phyloP scores from a whole-genome alignment of 164 flowering plant genomes.

The Magnolia officinalis region DNA sequence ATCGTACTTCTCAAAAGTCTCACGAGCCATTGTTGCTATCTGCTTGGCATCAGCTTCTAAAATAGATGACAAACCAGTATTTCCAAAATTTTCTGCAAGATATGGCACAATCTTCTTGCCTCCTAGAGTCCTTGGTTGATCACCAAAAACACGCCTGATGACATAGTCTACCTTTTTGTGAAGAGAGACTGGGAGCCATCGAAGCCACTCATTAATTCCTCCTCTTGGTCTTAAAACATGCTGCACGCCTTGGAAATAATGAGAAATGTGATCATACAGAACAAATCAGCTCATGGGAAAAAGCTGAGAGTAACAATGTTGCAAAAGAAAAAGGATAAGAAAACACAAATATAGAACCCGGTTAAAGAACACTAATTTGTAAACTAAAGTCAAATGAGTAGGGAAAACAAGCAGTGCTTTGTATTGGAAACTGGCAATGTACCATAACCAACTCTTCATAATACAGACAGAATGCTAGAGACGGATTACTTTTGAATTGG shows the following conservation, averaged over 20 bases:
- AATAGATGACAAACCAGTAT: slow-evolving; percentile 43
- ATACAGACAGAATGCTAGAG: too few relatives aligned
- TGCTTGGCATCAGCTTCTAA: slow-evolving; percentile 76
- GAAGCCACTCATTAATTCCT: slow-evolving; percentile 82
- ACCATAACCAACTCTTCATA: too few relatives aligned
- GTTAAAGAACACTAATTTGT: too few relatives aligned
- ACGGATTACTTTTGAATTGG: too few relatives aligned
- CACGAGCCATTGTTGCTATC: slow-evolving; percentile 70
- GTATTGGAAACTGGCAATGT: neutral
- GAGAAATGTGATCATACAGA: neutral
- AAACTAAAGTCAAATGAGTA: neutral
- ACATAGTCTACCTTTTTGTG: slow-evolving; percentile 57
- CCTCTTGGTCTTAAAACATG: slow-evolving; percentile 87
- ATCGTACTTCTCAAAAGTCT: slow-evolving; percentile 75
- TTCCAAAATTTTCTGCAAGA: slow-evolving; percentile 43
- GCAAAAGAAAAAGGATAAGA: neutral
- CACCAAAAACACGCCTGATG: slow-evolving; percentile 45
- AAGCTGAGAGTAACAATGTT: neutral
- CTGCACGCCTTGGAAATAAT: slow-evolving; percentile 34
- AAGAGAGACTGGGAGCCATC: slow-evolving; percentile 81
- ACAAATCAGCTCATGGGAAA: neutral
- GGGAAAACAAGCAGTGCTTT: neutral
- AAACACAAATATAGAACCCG: neutral
- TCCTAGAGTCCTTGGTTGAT: slow-evolving; percentile 28
- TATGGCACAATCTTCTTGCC: slow-evolving; percentile 32